Percentiles rank a stretch among this genome's conserved stretches.
These are phyloP conservation scores for Neurospora sp. DNA, from an alignment of 2,329 filamentous ascomycete species.

Conservation along the genomic window DNA sequence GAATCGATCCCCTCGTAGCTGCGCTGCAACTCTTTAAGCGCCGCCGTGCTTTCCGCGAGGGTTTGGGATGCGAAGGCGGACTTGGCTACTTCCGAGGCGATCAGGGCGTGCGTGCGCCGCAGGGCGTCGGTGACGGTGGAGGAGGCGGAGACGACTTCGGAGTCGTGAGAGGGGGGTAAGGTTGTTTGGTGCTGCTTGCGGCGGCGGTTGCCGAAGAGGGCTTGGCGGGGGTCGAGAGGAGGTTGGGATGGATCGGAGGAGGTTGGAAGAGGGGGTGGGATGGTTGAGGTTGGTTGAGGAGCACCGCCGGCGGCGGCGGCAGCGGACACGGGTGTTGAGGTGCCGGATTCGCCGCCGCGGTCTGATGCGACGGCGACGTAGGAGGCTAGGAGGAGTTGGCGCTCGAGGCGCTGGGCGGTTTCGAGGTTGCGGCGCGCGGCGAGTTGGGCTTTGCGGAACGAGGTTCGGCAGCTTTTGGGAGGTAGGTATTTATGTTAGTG, in stretches of 20 bases:
- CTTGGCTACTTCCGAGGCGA: slow-evolving; percentile 73
- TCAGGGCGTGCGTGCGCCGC: slow-evolving; percentile 75
- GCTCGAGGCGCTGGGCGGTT: slow-evolving; percentile 64
- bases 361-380: slow-evolving; percentile 29
- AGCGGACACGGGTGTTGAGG: not conserved
- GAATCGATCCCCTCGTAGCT: slow-evolving; percentile 72
- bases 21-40: slow-evolving; percentile 70
- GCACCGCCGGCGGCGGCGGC: not conserved
- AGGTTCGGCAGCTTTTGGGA: slow-evolving; percentile 42
- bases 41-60: slow-evolving; percentile 71
- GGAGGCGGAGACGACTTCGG: slow-evolving; percentile 66
- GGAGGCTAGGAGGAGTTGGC: slow-evolving; percentile 62
- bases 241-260: slow-evolving; percentile 9
- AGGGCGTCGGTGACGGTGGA: slow-evolving; percentile 78
- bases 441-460: slow-evolving; percentile 76
- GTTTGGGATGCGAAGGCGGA: slow-evolving; percentile 88
- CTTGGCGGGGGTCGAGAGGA: slow-evolving; percentile 8
- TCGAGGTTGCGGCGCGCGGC: slow-evolving; percentile 67
- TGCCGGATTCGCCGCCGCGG: slow-evolving; percentile 4
- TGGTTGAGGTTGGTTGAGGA: slow-evolving; percentile 20
- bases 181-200: slow-evolving; percentile 22
- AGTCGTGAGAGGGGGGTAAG: slow-evolving; percentile 38
- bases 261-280: slow-evolving; percentile 21
- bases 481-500: no score
- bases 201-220: slow-evolving; percentile 19